Evolutionary conservation across 495 filamentous ascomycete species (phyloP), one percentile per base, ranked within the genome.

Genomic region (Geopyxis carbonaria): DNA sequence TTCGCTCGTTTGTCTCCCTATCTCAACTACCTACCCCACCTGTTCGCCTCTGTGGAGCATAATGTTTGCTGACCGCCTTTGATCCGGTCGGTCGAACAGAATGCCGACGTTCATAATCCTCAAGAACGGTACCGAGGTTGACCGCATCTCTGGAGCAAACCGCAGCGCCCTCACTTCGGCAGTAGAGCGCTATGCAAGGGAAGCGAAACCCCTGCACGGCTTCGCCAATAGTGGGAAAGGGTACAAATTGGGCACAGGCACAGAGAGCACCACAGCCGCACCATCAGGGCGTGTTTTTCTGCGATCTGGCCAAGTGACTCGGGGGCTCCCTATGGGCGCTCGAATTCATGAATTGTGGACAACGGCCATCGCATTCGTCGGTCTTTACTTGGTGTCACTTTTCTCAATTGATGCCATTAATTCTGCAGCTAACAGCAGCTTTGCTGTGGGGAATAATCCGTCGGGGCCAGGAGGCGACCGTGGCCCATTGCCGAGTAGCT

Each of bases 51-150:
- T 28, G n/a, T n/a, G n/a, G n/a, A n/a, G n/a, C n/a, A n/a, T n/a
- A n/a, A n/a, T n/a, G n/a, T n/a, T n/a, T n/a, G n/a, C n/a, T n/a
- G n/a, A n/a, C n/a, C n/a, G n/a, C n/a, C n/a, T n/a, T n/a, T n/a
- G n/a, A n/a, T n/a, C n/a, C n/a, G n/a, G n/a, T 28, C 25, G 13
- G 7, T 8, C 31, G 21, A 50, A 53, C 40, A 74, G 73, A 22
- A 74, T 82, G 68, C 85, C 85, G 0, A 83, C 80, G 28, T 91
- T 93, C 63, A 61, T 92, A 38, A 71, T 91, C 49, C 80, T 93
- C 64, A 78, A 86, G 59, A 71, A 72, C 48, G 74, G 78, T 43
- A 64, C 68, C 41, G 70, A 78, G 36, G 69, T 72, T 41, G 65
- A 78, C 31, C 81, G 75, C 21, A 72, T 95, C 42, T 66, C 67